Percentiles rank a stretch among this genome's conserved stretches.
Evolutionary conservation across 192 early-diverging fungal species (phyloP).

Genomic region (Coemansia umbellata): DNA sequence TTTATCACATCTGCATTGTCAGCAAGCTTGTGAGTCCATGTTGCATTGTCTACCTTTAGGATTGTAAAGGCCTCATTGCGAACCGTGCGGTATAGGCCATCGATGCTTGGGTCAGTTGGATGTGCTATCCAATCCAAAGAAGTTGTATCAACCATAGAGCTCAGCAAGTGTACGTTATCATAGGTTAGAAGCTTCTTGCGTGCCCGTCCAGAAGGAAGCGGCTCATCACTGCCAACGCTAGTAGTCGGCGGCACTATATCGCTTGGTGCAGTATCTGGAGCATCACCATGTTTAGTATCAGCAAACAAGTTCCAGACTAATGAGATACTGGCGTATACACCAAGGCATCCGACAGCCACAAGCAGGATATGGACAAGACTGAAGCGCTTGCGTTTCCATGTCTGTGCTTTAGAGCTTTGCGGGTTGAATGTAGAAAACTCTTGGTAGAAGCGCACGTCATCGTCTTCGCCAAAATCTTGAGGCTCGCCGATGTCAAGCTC

Average conservation of each 20-base stretch:
- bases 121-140: slow-evolving; percentile 47
- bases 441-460: slow-evolving; percentile 38
- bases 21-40: slow-evolving; percentile 35
- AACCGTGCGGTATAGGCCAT: slow-evolving; percentile 38
- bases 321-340: slow-evolving; percentile 17
- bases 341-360: slow-evolving; percentile 29
- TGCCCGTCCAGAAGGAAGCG: slow-evolving; percentile 22
- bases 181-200: slow-evolving; percentile 43
- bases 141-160: slow-evolving; percentile 20
- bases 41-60: slow-evolving; percentile 28
- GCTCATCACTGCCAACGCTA: neutral
- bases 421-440: slow-evolving; percentile 40
- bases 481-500: slow-evolving; percentile 33
- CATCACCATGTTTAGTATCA: neutral
- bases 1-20: slow-evolving; percentile 18
- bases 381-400: slow-evolving; percentile 43
- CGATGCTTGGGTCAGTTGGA: slow-evolving; percentile 27
- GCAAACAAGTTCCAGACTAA: slow-evolving; percentile 17
- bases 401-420: slow-evolving; percentile 16
- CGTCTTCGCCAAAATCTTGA: slow-evolving; percentile 29
- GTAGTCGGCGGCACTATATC: neutral
- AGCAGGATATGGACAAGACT: slow-evolving; percentile 25
- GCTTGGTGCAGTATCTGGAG: neutral
- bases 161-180: slow-evolving; percentile 23
- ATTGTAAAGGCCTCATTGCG: slow-evolving; percentile 14